Conservation (phyloP, 2,329 filamentous ascomycete genomes). For the Pseudocercospora vitis region DNA sequence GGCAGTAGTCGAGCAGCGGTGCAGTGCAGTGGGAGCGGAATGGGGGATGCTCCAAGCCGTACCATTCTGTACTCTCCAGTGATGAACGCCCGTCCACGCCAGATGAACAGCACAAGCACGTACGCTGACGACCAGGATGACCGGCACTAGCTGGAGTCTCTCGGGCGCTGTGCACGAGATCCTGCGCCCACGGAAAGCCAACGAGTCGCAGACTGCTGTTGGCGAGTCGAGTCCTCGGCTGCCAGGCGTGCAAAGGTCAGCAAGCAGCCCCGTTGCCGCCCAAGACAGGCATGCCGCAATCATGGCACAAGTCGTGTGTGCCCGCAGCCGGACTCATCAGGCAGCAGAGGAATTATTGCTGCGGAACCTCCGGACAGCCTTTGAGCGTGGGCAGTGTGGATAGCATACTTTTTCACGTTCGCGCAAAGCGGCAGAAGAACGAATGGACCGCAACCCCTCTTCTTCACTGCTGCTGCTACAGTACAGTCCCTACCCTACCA, state of each 20-base stretch:
- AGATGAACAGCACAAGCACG: background rate
- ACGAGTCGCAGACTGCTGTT: conserved; percentile 7
- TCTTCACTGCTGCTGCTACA: background rate
- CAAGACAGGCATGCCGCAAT: conserved; percentile 6
- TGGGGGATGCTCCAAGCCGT: background rate
- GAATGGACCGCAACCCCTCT: background rate
- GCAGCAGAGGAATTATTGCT: background rate
- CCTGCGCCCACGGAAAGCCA: background rate
- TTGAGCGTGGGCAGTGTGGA: conserved; percentile 1
- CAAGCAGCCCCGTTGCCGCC: background rate
- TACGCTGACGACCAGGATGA: conserved; percentile 1
- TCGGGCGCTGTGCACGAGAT: conserved; percentile 1
- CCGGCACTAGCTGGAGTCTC: background rate
- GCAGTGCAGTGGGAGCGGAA: conserved; percentile 4
- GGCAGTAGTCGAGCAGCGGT: background rate
- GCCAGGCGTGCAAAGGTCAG: conserved; percentile 1
- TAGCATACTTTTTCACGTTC: background rate
- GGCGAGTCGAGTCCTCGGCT: conserved; percentile 3
- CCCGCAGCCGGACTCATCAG: background rate
- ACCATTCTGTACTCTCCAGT: background rate
- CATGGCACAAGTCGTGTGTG: background rate
- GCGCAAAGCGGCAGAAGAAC: conserved; percentile 4
- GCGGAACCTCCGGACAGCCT: conserved; percentile 5
- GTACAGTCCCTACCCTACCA: background rate
- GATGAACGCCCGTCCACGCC: background rate